Evolutionary conservation across 2,329 filamentous ascomycete genomes (phyloP).

Genomic region (Trichoderma koningiopsis): DNA sequence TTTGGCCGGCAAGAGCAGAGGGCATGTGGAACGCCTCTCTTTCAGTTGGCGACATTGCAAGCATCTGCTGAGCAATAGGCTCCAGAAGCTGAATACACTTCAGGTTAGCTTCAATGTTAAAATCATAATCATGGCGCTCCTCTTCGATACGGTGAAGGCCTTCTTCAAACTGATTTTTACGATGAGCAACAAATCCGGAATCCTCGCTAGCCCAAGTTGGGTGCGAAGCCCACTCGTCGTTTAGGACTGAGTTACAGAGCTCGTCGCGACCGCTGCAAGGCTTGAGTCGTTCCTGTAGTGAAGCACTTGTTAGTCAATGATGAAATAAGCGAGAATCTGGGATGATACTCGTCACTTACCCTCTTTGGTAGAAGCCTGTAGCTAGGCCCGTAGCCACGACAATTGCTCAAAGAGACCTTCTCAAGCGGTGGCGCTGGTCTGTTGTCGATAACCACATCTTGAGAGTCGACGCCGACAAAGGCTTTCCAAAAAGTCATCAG

Average conservation of each 20-base stretch:
- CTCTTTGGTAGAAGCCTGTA: conserved; percentile 90
- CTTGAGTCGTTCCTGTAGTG: conserved; percentile 73
- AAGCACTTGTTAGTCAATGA: conserved; percentile 26
- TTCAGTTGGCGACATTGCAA: conserved; percentile 74
- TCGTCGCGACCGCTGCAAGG: conserved; percentile 93
- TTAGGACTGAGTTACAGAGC: conserved; percentile 88
- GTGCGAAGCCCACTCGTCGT: conserved; percentile 98
- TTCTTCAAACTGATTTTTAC: conserved; percentile 95
- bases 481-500: conserved; percentile 86
- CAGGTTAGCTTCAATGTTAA: conserved; percentile 92
- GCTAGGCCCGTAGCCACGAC: conserved; percentile 91
- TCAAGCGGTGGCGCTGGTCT: conserved; percentile 73
- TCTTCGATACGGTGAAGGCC: conserved; percentile 95
- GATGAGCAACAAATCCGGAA: conserved; percentile 93
- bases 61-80: conserved; percentile 87
- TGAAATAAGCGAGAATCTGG: neutral
- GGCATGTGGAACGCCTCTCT: conserved; percentile 77
- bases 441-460: conserved; percentile 79
- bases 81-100: conserved; percentile 96
- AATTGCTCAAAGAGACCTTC: conserved; percentile 91
- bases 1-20: conserved; percentile 83
- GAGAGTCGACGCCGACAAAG: conserved; percentile 76
- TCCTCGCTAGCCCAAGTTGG: conserved; percentile 99
- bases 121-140: conserved; percentile 97
- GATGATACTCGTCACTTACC: conserved; percentile 42